Percentiles rank a stretch among this genome's conserved stretches.
Evolutionary conservation across 2,329 filamentous ascomycete genomes (phyloP).

Genomic region (Fusarium penzigii): DNA sequence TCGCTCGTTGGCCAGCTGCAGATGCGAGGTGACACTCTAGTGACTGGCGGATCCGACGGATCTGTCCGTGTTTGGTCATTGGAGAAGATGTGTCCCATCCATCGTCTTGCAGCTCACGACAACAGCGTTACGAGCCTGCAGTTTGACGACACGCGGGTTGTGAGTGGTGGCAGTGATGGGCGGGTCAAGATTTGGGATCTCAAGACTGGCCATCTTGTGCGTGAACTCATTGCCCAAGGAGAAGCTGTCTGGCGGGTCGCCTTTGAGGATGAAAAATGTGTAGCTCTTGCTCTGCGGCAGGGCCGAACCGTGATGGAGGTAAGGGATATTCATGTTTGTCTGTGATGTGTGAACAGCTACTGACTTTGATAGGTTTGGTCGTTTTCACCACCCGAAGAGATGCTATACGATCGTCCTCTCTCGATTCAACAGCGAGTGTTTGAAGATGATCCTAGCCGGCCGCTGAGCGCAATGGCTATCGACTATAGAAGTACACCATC

Average conservation of each 20-base stretch:
- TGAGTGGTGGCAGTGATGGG: conserved; percentile 96
- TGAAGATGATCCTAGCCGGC: conserved; percentile 49
- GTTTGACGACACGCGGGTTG: conserved; percentile 93
- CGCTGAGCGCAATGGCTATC: conserved; percentile 52
- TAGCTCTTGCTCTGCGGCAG: conserved; percentile 85
- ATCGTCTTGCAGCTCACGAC: conserved; percentile 92
- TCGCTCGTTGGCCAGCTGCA: conserved; percentile 95
- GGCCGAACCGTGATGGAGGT: conserved; percentile 97
- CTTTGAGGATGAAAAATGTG: conserved; percentile 97
- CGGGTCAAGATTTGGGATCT: conserved; percentile 98
- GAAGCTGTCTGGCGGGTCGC: conserved; percentile 98
- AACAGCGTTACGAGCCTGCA: conserved; percentile 98
- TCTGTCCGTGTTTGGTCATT: conserved; percentile 96
- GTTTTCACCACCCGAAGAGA: conserved; percentile 82
- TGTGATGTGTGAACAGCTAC: conserved; percentile 8
- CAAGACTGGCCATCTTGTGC: conserved; percentile 84
- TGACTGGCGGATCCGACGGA: conserved; percentile 94
- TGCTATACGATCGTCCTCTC: conserved; percentile 54
- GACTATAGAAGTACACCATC: conserved; percentile 41
- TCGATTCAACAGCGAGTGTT: conserved; percentile 49
- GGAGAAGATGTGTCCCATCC: conserved; percentile 86
- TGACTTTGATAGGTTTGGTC: conserved; percentile 75
- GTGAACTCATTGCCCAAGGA: conserved; percentile 86
- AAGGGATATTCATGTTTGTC: conserved; percentile 36
- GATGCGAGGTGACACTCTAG: conserved; percentile 90